Evolutionary conservation across 2,329 filamentous ascomycete genomes (phyloP).

Genomic region (Microsporum canis): DNA sequence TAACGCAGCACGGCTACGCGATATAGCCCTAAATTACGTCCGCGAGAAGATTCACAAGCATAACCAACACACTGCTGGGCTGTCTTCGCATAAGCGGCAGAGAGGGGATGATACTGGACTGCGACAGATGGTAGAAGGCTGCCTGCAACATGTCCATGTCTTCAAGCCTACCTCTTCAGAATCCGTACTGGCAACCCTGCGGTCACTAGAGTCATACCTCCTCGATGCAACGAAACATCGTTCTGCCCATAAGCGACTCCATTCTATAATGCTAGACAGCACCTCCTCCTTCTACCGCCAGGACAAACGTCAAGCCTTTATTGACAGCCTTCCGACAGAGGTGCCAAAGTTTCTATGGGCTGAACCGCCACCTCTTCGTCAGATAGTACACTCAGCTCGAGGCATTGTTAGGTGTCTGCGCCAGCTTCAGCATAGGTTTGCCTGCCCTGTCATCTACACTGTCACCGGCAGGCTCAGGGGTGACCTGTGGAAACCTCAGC

Average conservation of each 20-base stretch:
- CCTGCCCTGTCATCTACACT: constrained; percentile 32
- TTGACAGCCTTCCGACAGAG: constrained; percentile 15
- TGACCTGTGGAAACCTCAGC: constrained; percentile 11
- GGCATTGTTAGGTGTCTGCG: constrained; percentile 20
- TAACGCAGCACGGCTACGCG: constrained; percentile 37
- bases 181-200: constrained; percentile 41
- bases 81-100: background rate
- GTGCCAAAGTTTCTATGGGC: constrained; percentile 3
- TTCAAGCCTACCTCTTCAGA: constrained; percentile 44
- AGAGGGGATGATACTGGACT: constrained; percentile 10
- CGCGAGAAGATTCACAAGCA: constrained; percentile 1
- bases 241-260: constrained; percentile 38
- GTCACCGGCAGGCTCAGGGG: constrained; percentile 16
- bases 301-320: constrained; percentile 36
- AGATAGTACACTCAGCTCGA: constrained; percentile 1
- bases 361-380: background rate
- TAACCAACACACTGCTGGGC: background rate
- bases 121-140: constrained; percentile 22
- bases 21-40: constrained; percentile 22
- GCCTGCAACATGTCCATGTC: constrained; percentile 47
- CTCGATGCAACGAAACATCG: constrained; percentile 33
- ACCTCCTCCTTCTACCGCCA: constrained; percentile 47
- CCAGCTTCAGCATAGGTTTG: constrained; percentile 27
- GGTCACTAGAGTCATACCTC: constrained; percentile 40
- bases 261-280: constrained; percentile 45